phyloP scores from a whole-genome alignment of 78 protist genomes.

The Paratrimastix pyriformis region DNA sequence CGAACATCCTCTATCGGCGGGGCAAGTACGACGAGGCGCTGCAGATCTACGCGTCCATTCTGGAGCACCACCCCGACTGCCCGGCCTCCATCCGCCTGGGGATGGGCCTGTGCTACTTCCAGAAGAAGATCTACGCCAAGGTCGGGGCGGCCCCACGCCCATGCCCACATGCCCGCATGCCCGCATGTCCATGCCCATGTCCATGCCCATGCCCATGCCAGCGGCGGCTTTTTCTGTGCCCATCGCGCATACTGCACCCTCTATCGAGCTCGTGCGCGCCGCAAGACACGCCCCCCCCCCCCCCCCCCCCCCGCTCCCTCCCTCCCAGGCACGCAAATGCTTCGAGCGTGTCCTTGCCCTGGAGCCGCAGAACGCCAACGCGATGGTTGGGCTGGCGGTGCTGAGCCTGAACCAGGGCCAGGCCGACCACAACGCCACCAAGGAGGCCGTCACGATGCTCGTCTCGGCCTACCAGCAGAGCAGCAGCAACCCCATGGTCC shows the following conservation, averaged over 20 bases:
- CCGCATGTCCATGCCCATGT: too few relatives aligned
- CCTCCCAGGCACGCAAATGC: conserved; percentile 27
- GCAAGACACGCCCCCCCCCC: too few relatives aligned
- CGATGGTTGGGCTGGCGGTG: conserved; percentile 31
- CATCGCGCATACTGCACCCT: too few relatives aligned
- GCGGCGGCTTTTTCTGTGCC: too few relatives aligned
- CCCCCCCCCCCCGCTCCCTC: too few relatives aligned
- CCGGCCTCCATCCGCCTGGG: conserved; percentile 5
- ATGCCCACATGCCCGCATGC: too few relatives aligned
- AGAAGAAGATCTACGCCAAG: conserved; percentile 28
- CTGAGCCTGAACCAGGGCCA: conserved; percentile 10
- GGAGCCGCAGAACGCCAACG: conserved; percentile 44
- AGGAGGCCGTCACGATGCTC: neutral
- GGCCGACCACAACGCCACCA: neutral
- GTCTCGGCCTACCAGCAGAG: conserved; percentile 26
- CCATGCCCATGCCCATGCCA: too few relatives aligned
- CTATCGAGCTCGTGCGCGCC: too few relatives aligned
- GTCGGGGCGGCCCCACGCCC: too few relatives aligned
- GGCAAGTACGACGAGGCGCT: conserved; percentile 19
- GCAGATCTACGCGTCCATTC: neutral
- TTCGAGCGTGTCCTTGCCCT: conserved; percentile 38
- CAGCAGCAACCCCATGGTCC: conserved; percentile 30
- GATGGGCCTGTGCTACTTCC: conserved; percentile 41
- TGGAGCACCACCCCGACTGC: neutral
- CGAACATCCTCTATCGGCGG: too few relatives aligned